Conservation (phyloP, 176 grass and related monocot genomes). For the Hyparrhenia diplandra region DNA sequence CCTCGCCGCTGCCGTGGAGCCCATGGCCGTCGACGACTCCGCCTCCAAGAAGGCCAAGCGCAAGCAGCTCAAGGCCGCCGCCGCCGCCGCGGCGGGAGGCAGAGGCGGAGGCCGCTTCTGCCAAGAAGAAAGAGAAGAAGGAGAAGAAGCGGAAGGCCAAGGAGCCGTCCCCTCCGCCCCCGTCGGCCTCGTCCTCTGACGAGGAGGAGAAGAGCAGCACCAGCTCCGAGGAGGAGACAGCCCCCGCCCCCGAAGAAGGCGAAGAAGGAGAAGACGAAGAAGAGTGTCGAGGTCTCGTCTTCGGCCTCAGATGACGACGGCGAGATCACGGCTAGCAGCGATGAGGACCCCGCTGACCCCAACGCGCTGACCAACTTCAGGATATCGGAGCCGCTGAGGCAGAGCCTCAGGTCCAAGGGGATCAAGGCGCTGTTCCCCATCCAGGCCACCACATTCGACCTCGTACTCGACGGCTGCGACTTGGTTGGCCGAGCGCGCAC, state of each 20-base stretch:
- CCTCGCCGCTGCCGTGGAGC: constrained; percentile 29
- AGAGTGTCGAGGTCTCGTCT: background rate
- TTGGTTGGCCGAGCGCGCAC: constrained; percentile 91
- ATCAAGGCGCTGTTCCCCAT: constrained; percentile 90
- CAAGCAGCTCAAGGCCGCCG: constrained; percentile 53
- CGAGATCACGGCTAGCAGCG: constrained; percentile 55
- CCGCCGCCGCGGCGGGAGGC: constrained; percentile 1
- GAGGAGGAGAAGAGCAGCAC: constrained; percentile 50
- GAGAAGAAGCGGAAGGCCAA: constrained; percentile 67
- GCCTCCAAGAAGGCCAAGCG: constrained; percentile 64
- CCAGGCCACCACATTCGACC: constrained; percentile 88
- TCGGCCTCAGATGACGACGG: constrained; percentile 43
- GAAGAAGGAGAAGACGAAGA: constrained; percentile 33
- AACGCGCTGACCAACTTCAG: constrained; percentile 75
- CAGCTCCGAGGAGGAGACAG: constrained; percentile 38
- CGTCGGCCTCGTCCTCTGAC: background rate
- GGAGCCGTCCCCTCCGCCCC: constrained; percentile 21
- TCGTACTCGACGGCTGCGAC: constrained; percentile 75
- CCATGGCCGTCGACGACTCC: constrained; percentile 54
- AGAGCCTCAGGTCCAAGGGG: constrained; percentile 71
- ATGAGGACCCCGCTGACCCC: constrained; percentile 59
- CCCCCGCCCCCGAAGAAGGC: constrained; percentile 35
- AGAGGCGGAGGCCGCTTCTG: background rate
- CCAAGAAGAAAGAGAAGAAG: constrained; percentile 49
- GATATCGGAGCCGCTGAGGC: constrained; percentile 63